Percentiles rank a stretch among this genome's conserved stretches.
Evolutionary conservation across 2,329 filamentous ascomycete genomes (phyloP).

Genomic region (Eutypella sp.): DNA sequence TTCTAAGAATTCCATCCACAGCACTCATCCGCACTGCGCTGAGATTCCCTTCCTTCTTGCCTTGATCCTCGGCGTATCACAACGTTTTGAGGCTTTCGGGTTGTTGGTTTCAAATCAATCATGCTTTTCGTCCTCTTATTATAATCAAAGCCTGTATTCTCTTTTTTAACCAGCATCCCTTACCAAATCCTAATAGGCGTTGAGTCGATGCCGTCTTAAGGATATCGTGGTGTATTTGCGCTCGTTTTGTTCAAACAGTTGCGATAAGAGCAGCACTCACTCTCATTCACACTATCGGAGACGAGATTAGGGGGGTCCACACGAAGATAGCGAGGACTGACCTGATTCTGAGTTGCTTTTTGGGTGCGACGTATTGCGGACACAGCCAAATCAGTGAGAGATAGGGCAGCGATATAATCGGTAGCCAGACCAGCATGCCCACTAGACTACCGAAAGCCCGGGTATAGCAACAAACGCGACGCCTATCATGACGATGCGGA

Average conservation of each 20-base stretch:
- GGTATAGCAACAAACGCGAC: constrained; percentile 17
- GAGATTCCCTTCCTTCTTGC: neutral
- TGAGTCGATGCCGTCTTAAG: no score
- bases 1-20: no score
- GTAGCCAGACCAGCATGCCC: constrained; percentile 20
- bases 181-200: no score
- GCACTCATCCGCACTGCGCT: no score
- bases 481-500: constrained; percentile 20
- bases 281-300: neutral
- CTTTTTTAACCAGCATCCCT: no score
- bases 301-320: no score
- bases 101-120: neutral
- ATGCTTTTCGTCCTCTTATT: neutral
- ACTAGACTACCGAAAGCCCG: constrained; percentile 13
- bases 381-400: no score
- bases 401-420: neutral
- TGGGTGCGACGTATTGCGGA: no score
- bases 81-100: neutral
- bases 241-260: no score
- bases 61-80: neutral
- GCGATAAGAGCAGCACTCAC: neutral
- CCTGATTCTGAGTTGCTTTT: no score
- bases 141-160: neutral
- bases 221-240: no score
- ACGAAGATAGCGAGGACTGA: no score